Base-by-base conservation (phyloP, 495 filamentous ascomycete genomes). In the Podospora comata region DNA sequence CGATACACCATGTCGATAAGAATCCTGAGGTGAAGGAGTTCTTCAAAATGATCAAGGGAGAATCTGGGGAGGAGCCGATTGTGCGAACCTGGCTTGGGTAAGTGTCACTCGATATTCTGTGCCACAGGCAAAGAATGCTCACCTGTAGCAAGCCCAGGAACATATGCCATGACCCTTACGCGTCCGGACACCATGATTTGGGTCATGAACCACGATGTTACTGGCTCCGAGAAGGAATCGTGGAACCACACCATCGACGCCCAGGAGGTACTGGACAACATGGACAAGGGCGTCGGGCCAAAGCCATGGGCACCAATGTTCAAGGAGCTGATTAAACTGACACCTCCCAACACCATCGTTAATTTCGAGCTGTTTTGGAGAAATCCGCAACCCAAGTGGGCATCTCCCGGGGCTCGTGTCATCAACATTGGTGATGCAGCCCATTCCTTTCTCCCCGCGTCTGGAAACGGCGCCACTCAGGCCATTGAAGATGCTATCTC, bases 281-380 rank as follows among this genome's bases (percentile, higher is more conserved):
- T 86, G 75, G 83, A 85, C 70, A 79, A 83, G 66, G 79, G 80
- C 53, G 72, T 80, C 18, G 76, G 74, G 30, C 67, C 73, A 7
- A n/a, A 53, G 1, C 71, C 75, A 1, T 90, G 87, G 86, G 82
- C 85, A 19, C 81, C 83, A 2, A 77, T 85, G 60, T 83, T 84
- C 76, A 85, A 84, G 55, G 81, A 83, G 6, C 79, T 90, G 39
- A 79, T 90, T 28, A 82, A 81, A 68, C 79, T 84, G n/a, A 87
- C 85, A 0, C 88, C 87, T 2, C 72, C 81, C 61, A 76, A 80
- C 62, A 81, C 79, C 13, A 80, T 89, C n/a, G 82, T 92, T 54
- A 86, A 92, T 71, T 91, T 85, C 79, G 88, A 89, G 70, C 82
- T 92, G 7, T 83, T 91, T 19, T 89, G 86, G 79, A 82, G 89